Conservation (phyloP, 768 basidiomycete genomes). For the Piloderma croceum region DNA sequence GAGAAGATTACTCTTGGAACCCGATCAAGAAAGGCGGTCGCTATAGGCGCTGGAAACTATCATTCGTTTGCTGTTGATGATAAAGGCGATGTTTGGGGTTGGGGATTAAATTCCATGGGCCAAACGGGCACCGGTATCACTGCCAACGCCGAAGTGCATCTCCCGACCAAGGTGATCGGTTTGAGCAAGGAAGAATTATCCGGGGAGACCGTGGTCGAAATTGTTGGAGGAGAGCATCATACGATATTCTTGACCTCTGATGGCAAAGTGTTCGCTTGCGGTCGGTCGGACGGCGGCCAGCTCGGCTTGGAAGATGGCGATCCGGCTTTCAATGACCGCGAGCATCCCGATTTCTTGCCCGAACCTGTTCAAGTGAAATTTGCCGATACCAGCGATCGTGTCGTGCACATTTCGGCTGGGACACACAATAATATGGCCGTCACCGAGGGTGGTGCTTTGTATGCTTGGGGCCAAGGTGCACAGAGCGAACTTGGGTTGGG, state of each 20-base stretch:
- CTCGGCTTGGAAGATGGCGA: conserved; percentile 75
- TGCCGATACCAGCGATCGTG: conserved; percentile 56
- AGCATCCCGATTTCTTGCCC: conserved; percentile 46
- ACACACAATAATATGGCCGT: conserved; percentile 69
- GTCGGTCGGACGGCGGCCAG: conserved; percentile 79
- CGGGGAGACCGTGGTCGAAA: conserved; percentile 61
- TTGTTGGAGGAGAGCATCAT: conserved; percentile 83
- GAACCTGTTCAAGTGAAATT: conserved; percentile 64
- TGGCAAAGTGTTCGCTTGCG: conserved; percentile 83
- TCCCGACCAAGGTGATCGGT: conserved; percentile 58
- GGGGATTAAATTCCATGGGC: conserved; percentile 93
- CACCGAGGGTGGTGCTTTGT: conserved; percentile 61
- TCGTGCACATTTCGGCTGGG: conserved; percentile 63
- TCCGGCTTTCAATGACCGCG: conserved; percentile 51
- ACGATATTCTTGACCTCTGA: conserved; percentile 80
- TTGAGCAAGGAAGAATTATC: conserved; percentile 57
- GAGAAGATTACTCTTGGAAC: conserved; percentile 76
- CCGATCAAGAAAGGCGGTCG: conserved; percentile 58
- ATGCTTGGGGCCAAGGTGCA: conserved; percentile 74
- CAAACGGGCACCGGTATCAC: conserved; percentile 60
- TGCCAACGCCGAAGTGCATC: conserved; percentile 50
- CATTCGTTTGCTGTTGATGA: conserved; percentile 90
- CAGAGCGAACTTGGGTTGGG: conserved; percentile 62
- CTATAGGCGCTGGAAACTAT: conserved; percentile 75
- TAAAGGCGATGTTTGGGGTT: conserved; percentile 80